phyloP scores from a whole-genome alignment of 768 basidiomycete genomes.

The Boletus reticuloceps region DNA sequence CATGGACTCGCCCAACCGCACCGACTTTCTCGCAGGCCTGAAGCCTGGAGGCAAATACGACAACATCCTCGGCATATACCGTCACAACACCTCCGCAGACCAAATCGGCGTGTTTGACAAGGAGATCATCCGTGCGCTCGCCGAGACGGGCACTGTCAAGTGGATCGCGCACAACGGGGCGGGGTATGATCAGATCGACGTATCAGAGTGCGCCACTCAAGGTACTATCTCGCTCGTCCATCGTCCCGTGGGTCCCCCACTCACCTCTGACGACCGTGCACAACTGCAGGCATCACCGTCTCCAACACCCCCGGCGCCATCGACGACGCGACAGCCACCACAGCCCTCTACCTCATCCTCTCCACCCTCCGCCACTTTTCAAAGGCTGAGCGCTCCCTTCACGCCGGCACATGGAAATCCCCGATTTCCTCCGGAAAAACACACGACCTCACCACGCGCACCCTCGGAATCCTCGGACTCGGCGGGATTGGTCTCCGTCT shows the following conservation, averaged over 20 bases:
- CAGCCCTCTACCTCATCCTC: conserved; percentile 78
- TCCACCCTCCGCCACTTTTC: conserved; percentile 75
- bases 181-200: conserved; percentile 88
- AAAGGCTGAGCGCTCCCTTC: conserved; percentile 51
- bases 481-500: conserved; percentile 75
- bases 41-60: conserved; percentile 69
- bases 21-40: conserved; percentile 66
- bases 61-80: conserved; percentile 72
- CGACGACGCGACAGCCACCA: conserved; percentile 88
- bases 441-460: conserved; percentile 66
- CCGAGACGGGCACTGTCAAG: conserved; percentile 51
- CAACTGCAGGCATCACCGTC: conserved; percentile 49
- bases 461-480: conserved; percentile 70
- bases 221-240: conserved; percentile 39
- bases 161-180: conserved; percentile 95
- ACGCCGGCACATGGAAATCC: conserved; percentile 60
- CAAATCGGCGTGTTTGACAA: conserved; percentile 77
- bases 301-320: conserved; percentile 91
- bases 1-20: conserved; percentile 59
- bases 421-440: conserved; percentile 43
- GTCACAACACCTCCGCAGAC: conserved; percentile 64
- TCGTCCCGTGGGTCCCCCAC: not conserved
- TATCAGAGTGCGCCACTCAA: conserved; percentile 65
- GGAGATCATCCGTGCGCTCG: conserved; percentile 68
- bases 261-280: too few species aligned